Evolutionary conservation across 2,329 filamentous ascomycete genomes (phyloP).

Genomic region (Lachnellula cervina): DNA sequence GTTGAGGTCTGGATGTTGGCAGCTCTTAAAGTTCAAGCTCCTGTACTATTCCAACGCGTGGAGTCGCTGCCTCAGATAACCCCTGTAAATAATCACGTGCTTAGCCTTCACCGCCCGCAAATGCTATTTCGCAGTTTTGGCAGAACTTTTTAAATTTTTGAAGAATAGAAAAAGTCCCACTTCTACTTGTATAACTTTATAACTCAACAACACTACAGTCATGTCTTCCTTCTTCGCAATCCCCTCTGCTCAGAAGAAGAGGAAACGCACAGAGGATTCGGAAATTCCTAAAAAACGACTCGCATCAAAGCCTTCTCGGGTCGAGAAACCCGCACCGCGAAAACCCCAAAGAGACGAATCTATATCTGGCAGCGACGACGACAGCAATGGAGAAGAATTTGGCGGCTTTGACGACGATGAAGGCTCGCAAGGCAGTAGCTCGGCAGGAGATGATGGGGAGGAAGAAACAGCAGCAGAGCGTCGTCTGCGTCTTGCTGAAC

Average conservation of each 20-base stretch:
- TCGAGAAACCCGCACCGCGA: conserved; percentile 37
- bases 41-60: conserved; percentile 24
- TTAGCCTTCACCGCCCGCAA: background rate
- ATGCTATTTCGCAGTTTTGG: too few species aligned
- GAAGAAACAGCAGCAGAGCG: conserved; percentile 87
- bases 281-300: conserved; percentile 57
- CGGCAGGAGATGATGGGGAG: conserved; percentile 54
- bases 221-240: conserved; percentile 98
- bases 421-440: conserved; percentile 42
- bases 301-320: conserved; percentile 33
- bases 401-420: conserved; percentile 56
- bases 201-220: background rate
- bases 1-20: conserved; percentile 18
- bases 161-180: background rate
- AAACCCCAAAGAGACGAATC: conserved; percentile 52
- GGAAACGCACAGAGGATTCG: conserved; percentile 63
- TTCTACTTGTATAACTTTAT: background rate
- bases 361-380: conserved; percentile 80
- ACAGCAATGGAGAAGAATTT: conserved; percentile 51
- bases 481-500: conserved; percentile 79
- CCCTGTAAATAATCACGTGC: conserved; percentile 4
- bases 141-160: background rate
- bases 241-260: conserved; percentile 82
- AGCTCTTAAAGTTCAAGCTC: conserved; percentile 23
- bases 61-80: conserved; percentile 27